Conservation (phyloP, 1,139 yeast genomes). For the Kodamaea arcana region DNA sequence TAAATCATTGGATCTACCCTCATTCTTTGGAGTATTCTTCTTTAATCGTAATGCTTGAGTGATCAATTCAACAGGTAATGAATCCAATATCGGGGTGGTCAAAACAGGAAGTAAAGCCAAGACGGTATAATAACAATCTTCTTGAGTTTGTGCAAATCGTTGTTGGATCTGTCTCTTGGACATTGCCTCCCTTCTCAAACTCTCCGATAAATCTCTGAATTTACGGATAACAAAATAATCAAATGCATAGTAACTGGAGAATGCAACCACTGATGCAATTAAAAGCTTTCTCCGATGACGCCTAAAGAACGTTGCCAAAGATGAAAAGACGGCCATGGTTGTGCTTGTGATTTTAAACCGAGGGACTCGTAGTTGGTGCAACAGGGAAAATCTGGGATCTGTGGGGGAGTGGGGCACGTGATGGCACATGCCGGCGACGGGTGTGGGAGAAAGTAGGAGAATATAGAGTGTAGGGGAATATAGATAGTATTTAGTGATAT, state of each 20-base stretch:
- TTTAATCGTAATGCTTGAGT: conserved; percentile 67
- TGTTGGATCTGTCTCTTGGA: conserved; percentile 68
- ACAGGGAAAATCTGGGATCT: too few species aligned
- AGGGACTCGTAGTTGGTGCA: too few species aligned
- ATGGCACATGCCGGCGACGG: too few species aligned
- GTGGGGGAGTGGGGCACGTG: too few species aligned
- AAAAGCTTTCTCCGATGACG: conserved; percentile 62
- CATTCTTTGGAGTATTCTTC: conserved; percentile 33
- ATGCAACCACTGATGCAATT: conserved; percentile 52
- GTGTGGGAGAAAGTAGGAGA: too few species aligned
- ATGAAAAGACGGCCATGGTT: conserved; percentile 46
- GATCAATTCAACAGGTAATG: conserved; percentile 68
- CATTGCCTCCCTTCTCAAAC: conserved; percentile 68
- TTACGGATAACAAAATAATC: conserved; percentile 55
- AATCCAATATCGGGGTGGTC: conserved; percentile 57
- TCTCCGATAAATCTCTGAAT: conserved; percentile 62
- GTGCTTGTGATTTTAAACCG: not conserved
- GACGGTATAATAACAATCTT: conserved; percentile 82
- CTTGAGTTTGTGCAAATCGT: conserved; percentile 85
- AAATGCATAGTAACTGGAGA: conserved; percentile 56
- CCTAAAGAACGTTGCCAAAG: conserved; percentile 51
- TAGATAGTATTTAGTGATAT: too few species aligned
- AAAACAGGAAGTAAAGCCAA: conserved; percentile 80
- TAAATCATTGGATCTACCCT: conserved; percentile 18
- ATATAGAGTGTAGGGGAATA: too few species aligned